Evolutionary conservation across 2,329 filamentous ascomycete genomes (phyloP).

Genomic region (Fusarium udum): DNA sequence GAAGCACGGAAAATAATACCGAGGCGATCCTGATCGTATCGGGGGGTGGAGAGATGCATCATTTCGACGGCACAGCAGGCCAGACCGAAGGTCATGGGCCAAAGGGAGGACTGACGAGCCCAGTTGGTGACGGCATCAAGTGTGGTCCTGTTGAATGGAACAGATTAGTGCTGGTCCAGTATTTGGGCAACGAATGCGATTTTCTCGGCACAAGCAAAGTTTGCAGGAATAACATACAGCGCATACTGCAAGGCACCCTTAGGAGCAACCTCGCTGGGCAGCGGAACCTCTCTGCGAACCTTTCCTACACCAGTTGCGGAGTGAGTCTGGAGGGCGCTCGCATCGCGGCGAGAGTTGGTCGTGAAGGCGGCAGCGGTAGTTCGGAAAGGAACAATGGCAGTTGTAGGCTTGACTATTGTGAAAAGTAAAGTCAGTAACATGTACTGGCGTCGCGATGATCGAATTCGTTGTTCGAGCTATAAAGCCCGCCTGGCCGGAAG

Average conservation of each 20-base stretch:
- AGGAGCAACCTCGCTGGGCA: conserved; percentile 80
- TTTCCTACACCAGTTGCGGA: conserved; percentile 64
- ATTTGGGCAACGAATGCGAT: not conserved
- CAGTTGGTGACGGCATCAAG: conserved; percentile 85
- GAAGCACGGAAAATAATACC: conserved; percentile 93
- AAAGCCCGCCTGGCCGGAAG: conserved; percentile 35
- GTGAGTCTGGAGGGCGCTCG: conserved; percentile 64
- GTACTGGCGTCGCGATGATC: conserved; percentile 6
- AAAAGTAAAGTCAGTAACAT: conserved; percentile 11
- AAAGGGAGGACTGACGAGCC: conserved; percentile 84
- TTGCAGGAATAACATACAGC: conserved; percentile 67
- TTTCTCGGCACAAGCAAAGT: not conserved
- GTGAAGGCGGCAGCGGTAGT: conserved; percentile 70
- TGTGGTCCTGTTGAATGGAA: conserved; percentile 66
- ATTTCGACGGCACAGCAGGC: conserved; percentile 92
- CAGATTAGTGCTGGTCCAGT: not conserved
- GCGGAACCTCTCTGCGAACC: conserved; percentile 75
- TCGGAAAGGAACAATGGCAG: conserved; percentile 70
- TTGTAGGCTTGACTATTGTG: conserved; percentile 70
- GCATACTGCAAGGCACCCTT: conserved; percentile 87
- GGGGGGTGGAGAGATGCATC: conserved; percentile 90
- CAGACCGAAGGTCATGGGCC: conserved; percentile 89
- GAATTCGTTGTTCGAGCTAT: conserved; percentile 21
- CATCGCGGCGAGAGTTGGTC: conserved; percentile 72
- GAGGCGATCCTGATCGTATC: conserved; percentile 88